Conservation (phyloP, 495 filamentous ascomycete species). For the Talaromyces borbonicus region DNA sequence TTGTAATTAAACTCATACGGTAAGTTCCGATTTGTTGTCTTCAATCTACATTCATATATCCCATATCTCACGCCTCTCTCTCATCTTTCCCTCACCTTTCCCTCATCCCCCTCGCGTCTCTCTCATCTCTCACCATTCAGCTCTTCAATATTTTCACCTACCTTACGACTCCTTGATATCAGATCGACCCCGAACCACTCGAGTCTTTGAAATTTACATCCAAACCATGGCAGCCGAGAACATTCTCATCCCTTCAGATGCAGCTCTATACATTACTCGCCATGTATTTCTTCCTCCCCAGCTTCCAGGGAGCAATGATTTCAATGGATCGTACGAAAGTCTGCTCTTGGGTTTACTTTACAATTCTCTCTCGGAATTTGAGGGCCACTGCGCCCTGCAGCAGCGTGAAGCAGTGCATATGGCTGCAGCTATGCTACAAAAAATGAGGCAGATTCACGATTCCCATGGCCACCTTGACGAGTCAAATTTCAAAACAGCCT, state of each 20-base stretch:
- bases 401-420: constrained; percentile 3
- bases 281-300: constrained; percentile 53
- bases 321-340: constrained; percentile 10
- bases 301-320: constrained; percentile 41
- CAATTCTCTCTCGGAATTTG: constrained; percentile 19
- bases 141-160: too few relatives aligned
- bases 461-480: constrained; percentile 11
- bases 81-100: too few relatives aligned
- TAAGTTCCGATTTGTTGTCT: too few relatives aligned
- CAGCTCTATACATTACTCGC: constrained; percentile 19
- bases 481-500: constrained; percentile 4
- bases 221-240: too few relatives aligned
- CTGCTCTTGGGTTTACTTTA: constrained; percentile 12
- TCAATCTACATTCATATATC: too few relatives aligned
- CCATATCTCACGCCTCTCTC: too few relatives aligned
- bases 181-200: too few relatives aligned
- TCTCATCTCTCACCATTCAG: too few relatives aligned
- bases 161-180: too few relatives aligned
- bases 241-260: neutral
- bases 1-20: too few relatives aligned
- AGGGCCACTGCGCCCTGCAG: constrained; percentile 2
- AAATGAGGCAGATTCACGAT: constrained; percentile 11
- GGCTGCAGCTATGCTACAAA: constrained; percentile 13
- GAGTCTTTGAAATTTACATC: too few relatives aligned
- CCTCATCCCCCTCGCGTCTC: too few relatives aligned